phyloP scores from a whole-genome alignment of 176 grass and related monocot genomes.

The Typha latifolia region DNA sequence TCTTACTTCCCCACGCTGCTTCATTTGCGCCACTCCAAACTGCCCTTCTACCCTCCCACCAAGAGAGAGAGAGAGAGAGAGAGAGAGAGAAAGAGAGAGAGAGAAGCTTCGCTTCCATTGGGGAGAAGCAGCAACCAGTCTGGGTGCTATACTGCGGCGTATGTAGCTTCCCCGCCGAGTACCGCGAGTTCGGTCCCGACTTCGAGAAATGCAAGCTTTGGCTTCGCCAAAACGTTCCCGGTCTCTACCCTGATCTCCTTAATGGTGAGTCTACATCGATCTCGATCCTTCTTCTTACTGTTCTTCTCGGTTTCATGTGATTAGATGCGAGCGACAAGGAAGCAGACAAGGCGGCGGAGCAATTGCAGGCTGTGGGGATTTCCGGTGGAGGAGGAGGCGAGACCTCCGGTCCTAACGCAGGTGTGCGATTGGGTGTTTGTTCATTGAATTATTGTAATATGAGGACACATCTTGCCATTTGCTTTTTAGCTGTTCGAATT shows the following conservation, averaged over 20 bases:
- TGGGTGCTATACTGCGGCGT: slow-evolving; percentile 81
- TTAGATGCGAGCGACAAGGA: slow-evolving; percentile 46
- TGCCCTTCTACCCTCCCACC: background rate
- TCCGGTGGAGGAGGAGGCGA: slow-evolving; percentile 39
- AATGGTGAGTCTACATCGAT: slow-evolving; percentile 23
- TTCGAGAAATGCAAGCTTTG: slow-evolving; percentile 98
- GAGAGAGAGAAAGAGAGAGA: background rate
- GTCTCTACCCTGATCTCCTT: slow-evolving; percentile 80
- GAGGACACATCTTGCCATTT: background rate
- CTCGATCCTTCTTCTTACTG: background rate
- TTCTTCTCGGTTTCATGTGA: background rate
- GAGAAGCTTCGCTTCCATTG: slow-evolving; percentile 13
- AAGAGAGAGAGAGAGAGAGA: background rate
- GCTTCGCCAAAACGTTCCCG: slow-evolving; percentile 72
- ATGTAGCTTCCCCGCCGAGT: slow-evolving; percentile 80
- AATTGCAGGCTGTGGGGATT: slow-evolving; percentile 65
- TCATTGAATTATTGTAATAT: background rate
- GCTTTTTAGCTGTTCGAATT: no score
- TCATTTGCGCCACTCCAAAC: background rate
- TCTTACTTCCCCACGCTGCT: background rate
- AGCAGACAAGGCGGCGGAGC: slow-evolving; percentile 60
- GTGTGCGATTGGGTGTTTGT: background rate
- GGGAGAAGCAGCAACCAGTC: slow-evolving; percentile 68
- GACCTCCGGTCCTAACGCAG: background rate
- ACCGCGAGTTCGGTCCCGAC: slow-evolving; percentile 99